Conservation (phyloP, 371 early-diverging fungal genomes). For the Mucor piriformis region DNA sequence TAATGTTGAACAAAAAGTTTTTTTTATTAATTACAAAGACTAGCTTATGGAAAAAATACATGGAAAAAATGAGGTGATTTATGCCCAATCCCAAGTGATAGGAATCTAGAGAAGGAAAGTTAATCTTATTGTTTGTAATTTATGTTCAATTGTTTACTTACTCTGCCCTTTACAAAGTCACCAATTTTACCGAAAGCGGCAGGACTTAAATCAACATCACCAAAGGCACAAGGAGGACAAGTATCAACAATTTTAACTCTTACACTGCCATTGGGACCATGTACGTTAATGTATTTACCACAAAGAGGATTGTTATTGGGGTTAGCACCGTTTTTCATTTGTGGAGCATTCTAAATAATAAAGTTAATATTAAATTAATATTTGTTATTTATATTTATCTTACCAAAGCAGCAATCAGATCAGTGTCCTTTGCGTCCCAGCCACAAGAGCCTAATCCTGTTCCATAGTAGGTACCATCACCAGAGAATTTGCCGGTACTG, state of each 20-base stretch:
- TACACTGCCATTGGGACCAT: conserved; percentile 44
- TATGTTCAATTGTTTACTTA: conserved; percentile 10
- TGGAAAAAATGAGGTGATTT: neutral
- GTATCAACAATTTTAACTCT: conserved; percentile 47
- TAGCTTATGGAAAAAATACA: neutral
- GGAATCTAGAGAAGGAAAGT: neutral
- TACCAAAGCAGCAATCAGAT: conserved; percentile 48
- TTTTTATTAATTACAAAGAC: neutral
- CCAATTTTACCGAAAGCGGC: conserved; percentile 57
- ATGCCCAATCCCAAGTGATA: conserved; percentile 1
- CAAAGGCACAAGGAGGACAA: conserved; percentile 31
- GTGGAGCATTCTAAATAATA: conserved; percentile 40
- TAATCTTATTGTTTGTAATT: neutral
- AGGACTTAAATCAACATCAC: conserved; percentile 53
- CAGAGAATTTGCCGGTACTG: conserved; percentile 14
- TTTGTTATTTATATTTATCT: neutral
- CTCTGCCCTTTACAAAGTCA: conserved; percentile 40
- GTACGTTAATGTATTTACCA: conserved; percentile 34
- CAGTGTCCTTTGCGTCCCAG: conserved; percentile 10
- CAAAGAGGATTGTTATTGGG: conserved; percentile 47
- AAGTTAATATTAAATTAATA: neutral
- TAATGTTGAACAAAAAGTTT: neutral
- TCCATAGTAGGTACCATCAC: conserved; percentile 44
- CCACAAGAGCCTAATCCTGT: conserved; percentile 47
- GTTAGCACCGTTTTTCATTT: conserved; percentile 42